Base-by-base conservation (phyloP, 2,329 filamentous ascomycete species). In the Blumeria graminis region DNA sequence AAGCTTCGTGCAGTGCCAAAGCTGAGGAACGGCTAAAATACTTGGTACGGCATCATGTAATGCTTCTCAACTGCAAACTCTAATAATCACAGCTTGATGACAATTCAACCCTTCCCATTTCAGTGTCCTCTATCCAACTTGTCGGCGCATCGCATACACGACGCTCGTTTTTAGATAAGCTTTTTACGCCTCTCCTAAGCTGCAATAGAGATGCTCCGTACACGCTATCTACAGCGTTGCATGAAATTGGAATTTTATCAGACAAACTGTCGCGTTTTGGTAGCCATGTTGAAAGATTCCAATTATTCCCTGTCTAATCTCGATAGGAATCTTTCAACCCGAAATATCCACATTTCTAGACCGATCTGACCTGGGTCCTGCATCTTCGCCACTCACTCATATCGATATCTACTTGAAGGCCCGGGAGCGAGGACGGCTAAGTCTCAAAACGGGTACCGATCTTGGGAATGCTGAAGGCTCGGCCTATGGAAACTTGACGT, bases 391-490 rank as follows among this genome's bases (percentile, higher is more conserved):
- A 1, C 79, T 82, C 1, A 87, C 81, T 56, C 87, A 94, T 66
- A 71, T 96, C 62, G 84, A 90, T 61, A 77, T 95, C 56, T 84
- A 82, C 63, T 76, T 95, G 57, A 80, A 79, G 56, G 84, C 85
- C 22, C 75, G 76, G 59, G 90, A 98, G 69, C 81, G 86, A 61
- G 83, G 86, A 35, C 81, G 84, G 41, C 79, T 96, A 65, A 80
- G 88, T 58, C 77, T 96, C 64, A 94, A 94, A 72, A 94, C 89
- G 0, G 92, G 92, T 58, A 96, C 92, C 8, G 90, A 96, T 66
- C 76, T 94, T 50, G 92, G 92, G 60, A 94, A 93, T 65, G 81
- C 86, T 22, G 92, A 98, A 69, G 92, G 90, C 38, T 94, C 89
- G 7, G 90, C 89, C 3, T 96, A 94, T 66, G 82, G 86, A 61